Base-by-base conservation (phyloP, 1,139 yeast species). In the Zygotorulaspora mrakii region DNA sequence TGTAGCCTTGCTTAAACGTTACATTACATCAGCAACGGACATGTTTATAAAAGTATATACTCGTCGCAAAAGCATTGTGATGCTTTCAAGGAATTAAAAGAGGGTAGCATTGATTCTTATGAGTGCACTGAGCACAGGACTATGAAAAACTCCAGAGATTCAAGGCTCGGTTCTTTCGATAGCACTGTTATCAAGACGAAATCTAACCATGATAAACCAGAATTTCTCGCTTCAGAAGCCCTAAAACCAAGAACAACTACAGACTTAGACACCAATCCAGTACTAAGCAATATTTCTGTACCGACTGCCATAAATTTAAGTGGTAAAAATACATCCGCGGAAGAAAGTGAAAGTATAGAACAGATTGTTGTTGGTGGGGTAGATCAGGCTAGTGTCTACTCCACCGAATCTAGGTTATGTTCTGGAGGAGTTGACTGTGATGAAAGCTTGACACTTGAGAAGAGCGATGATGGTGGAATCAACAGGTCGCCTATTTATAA, bases 251-350 rank as follows among this genome's bases (percentile, higher is more conserved):
- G 48, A 39, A 53, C 61, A 2, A 56, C 62, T 0, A 56, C 62
- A 3, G 50, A 54, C 22, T 31, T 58, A n/a, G 61, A 52, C 30
- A 57, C 55, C 1, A 57, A 52, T 29, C 57, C 61, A 4, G 61
- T 58, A 7, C 32, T 57, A 18, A 54, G 60, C 38, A 46, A 55
- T 35, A 48, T 57, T 21, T 46, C 57, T 3, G 37, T 54, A 11
- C 57, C 42, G 5, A 25, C 31, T 5, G 29, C 33, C 16, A 34
- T 39, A 26, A 35, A 31, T 27, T 24, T 31, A 16, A 23, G 30
- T 10, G 12, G 32, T 14, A 21, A 26, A 8, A 13, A 17, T 10
- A 32, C 27, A 8, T 22, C 38, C 11, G 29, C 21, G 4, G 27
- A 17, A 10, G 35, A 31, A 17, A 28, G 24, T 5, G 38, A 21